Evolutionary conservation across 2,329 filamentous ascomycete species (phyloP).

Genomic region (Diaporthe citri): DNA sequence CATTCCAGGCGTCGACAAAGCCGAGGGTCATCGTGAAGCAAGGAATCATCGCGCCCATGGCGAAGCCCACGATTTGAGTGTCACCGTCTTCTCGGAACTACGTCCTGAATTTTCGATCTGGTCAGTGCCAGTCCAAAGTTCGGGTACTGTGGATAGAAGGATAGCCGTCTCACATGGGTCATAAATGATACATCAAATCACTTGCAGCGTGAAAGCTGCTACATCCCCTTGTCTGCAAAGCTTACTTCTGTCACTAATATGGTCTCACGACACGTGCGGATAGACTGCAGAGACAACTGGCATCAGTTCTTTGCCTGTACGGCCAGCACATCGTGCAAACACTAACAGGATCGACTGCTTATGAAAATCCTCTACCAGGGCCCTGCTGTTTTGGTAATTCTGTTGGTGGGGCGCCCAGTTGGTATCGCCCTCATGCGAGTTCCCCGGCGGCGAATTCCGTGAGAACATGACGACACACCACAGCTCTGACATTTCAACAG

Average conservation of each 20-base stretch:
- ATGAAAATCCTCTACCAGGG: neutral
- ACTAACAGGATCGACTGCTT: neutral
- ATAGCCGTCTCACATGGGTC: neutral
- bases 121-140: no score
- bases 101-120: neutral
- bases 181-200: neutral
- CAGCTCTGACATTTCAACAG: neutral
- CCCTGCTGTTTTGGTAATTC: neutral
- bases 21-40: constrained; percentile 91
- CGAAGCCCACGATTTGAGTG: constrained; percentile 72
- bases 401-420: neutral
- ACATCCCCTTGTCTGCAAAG: neutral
- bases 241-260: neutral
- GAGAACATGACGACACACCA: neutral
- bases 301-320: neutral
- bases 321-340: neutral
- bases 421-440: neutral
- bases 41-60: constrained; percentile 89
- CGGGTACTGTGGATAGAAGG: neutral
- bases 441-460: neutral
- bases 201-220: neutral
- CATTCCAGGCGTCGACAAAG: constrained; percentile 90
- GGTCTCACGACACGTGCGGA: neutral
- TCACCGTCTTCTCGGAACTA: neutral
- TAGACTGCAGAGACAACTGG: neutral